Percentiles rank a stretch among this genome's conserved stretches.
These are phyloP conservation scores for Vitis cinerea DNA, from an alignment of 164 flowering plant species.

Conservation along the genomic window DNA sequence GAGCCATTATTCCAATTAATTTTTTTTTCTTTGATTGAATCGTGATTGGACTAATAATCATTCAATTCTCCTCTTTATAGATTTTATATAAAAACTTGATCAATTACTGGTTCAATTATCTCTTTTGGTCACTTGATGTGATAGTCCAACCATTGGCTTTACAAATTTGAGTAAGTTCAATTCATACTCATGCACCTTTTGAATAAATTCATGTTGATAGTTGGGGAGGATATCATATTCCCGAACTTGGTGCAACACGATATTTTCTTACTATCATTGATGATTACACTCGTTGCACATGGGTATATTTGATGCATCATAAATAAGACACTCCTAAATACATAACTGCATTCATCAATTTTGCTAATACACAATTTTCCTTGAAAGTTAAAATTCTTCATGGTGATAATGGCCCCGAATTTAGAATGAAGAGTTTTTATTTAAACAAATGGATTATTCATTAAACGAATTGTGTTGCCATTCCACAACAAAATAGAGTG, in stretches of 20 bases:
- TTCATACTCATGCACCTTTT: conserved; percentile 9
- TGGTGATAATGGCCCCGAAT: conserved; percentile 24
- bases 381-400: conserved; percentile 2
- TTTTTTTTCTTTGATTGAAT: too few species aligned
- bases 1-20: too few species aligned
- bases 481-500: conserved; percentile 18
- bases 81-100: too few species aligned
- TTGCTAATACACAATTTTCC: conserved; percentile 8
- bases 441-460: conserved; percentile 13
- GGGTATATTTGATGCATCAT: conserved; percentile 15
- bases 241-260: neutral
- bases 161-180: neutral
- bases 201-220: conserved; percentile 14
- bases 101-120: too few species aligned
- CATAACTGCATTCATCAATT: conserved; percentile 7
- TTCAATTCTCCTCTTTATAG: too few species aligned
- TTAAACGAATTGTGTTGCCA: conserved; percentile 18
- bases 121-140: too few species aligned
- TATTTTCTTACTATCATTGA: conserved; percentile 22
- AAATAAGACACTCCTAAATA: conserved; percentile 7
- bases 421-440: neutral
- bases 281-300: conserved; percentile 18
- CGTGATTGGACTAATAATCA: too few species aligned
- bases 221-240: neutral
- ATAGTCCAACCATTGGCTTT: too few species aligned